These are phyloP conservation scores for Diplodia corticola DNA, from an alignment of 2,329 filamentous ascomycete genomes.

Conservation along the genomic window DNA sequence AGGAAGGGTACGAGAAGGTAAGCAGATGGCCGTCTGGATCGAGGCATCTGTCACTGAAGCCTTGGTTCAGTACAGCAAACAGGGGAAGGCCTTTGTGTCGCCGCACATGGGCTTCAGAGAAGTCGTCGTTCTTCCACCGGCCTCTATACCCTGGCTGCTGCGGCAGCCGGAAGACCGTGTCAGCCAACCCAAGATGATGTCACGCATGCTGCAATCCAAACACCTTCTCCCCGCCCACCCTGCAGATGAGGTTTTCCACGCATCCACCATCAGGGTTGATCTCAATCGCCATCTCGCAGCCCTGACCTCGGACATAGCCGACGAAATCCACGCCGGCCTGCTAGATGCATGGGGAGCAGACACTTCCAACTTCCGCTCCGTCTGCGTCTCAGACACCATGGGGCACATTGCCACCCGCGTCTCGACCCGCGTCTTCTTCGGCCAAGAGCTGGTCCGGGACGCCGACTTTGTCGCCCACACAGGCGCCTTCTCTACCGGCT, in stretches of 20 bases:
- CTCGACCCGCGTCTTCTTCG: constrained; percentile 14
- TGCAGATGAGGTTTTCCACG: constrained; percentile 5
- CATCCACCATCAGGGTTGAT: constrained; percentile 4
- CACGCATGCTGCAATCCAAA: background rate
- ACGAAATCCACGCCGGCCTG: constrained; percentile 3
- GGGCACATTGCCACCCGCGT: background rate
- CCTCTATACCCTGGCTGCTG: constrained; percentile 15
- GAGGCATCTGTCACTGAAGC: background rate
- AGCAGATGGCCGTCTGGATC: too few species aligned
- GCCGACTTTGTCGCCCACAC: background rate
- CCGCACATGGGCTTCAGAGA: background rate
- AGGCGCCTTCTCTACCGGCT: background rate
- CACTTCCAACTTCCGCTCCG: background rate
- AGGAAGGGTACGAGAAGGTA: constrained; percentile 20
- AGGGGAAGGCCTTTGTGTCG: constrained; percentile 3
- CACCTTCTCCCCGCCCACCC: background rate
- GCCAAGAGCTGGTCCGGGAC: background rate
- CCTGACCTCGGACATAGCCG: constrained; percentile 11
- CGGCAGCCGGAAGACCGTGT: constrained; percentile 11
- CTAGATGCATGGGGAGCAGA: constrained; percentile 9
- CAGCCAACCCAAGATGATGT: constrained; percentile 14
- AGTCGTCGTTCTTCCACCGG: background rate
- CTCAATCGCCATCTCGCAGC: constrained; percentile 17
- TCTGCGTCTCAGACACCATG: constrained; percentile 8
- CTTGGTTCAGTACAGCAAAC: constrained; percentile 11